phyloP scores from a whole-genome alignment of 2,329 filamentous ascomycete genomes.

The Neocucurbitaria cava region DNA sequence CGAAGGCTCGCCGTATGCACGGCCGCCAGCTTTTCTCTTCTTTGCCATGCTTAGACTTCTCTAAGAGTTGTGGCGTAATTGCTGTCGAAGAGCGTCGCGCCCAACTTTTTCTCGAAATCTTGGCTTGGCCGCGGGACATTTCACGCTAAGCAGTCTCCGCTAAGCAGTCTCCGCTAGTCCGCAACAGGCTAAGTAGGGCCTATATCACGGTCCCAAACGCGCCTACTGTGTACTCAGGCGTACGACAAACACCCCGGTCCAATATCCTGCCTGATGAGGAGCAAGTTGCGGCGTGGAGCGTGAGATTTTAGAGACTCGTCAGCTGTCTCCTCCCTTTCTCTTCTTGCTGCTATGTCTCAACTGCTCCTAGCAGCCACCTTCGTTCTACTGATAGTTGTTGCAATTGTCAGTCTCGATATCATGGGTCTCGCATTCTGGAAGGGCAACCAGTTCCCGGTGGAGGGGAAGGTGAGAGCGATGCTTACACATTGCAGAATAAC shows the following conservation, averaged over 20 bases:
- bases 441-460: conserved; percentile 81
- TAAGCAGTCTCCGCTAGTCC: not conserved
- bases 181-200: not conserved
- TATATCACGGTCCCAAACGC: not conserved
- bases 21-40: conserved; percentile 72
- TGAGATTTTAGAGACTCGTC: not conserved
- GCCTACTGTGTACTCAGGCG: too few relatives aligned
- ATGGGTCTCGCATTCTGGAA: conserved; percentile 72
- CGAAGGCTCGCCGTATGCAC: conserved; percentile 46
- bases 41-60: conserved; percentile 54
- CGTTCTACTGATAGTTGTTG: conserved; percentile 45
- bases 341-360: conserved; percentile 40
- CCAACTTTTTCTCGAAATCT: conserved; percentile 40
- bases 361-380: conserved; percentile 46
- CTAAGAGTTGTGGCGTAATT: conserved; percentile 6
- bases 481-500: not conserved
- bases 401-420: conserved; percentile 50
- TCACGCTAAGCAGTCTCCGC: conserved; percentile 1
- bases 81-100: conserved; percentile 8
- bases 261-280: not conserved
- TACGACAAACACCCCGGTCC: not conserved
- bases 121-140: conserved; percentile 32
- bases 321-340: not conserved
- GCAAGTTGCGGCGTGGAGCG: not conserved
- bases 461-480: conserved; percentile 71